Base-by-base conservation (phyloP, 2,329 filamentous ascomycete species). In the Claviceps sp. region DNA sequence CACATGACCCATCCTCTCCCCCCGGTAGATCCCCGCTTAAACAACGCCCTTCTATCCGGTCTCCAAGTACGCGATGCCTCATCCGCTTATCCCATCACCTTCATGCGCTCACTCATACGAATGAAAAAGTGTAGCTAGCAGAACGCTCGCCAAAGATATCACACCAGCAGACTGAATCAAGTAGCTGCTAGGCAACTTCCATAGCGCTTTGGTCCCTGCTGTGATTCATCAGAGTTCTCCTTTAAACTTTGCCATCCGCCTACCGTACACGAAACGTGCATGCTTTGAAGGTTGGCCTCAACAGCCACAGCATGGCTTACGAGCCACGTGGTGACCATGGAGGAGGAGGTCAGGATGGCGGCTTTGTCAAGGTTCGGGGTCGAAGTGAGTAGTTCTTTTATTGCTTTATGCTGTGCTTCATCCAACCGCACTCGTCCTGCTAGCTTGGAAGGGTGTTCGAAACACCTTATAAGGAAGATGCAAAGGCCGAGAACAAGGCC, bases 291-390 rank as follows among this genome's bases (percentile, higher is more conserved):
- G 26, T 51, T n/a, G 44, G 48, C 18, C 30, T 48, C 24, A 30
- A 18, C 48, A 45, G 42, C 47, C 48, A 22, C 30, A 57, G 59
- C 52, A 78, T 78, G 75, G 71, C 75, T 60, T 77, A 76, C 63
- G 74, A 77, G 69, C 71, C 73, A 64, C 72, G 75, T 57, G 72
- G 74, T 61, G 74, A 76, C 58, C 68, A 72, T 59, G 70, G 68
- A 54, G 70, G 66, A 45, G 64, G 66, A 18, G 68, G 68, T 7
- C 67, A 71, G 52, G 72, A 75, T 59, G 70, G 68, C 36, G 67
- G 68, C 5, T 74, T 70, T 54, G 65, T 72, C 22, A 75, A 75
- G 60, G 68, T 73, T n/a, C 64, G 75, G 58, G 75, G 75, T 49
- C 68, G 75, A 58, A 69, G 75, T 77, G 64, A 70, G 74, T 75